Conservation (phyloP, 345 rosid genomes). For the Reutealis trisperma region DNA sequence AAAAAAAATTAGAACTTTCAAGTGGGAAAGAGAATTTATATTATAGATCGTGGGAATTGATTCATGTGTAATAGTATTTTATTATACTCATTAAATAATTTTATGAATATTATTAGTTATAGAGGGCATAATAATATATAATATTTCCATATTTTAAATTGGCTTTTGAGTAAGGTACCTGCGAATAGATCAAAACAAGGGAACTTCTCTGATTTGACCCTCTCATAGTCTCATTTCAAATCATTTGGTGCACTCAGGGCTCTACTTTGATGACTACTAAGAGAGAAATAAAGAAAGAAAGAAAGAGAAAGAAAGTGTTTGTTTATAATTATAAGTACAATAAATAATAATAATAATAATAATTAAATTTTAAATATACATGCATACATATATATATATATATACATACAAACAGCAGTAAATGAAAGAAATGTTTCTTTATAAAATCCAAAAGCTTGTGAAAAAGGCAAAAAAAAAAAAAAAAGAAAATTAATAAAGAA, state of each 20-base stretch:
- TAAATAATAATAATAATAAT: neutral
- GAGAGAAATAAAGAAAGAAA: neutral
- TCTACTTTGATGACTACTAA: constrained; percentile 9
- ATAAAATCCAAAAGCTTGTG: constrained; percentile 35
- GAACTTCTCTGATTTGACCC: constrained; percentile 48
- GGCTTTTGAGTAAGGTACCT: constrained; percentile 26
- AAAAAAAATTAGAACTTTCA: neutral
- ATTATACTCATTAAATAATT: no score
- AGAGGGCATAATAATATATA: no score
- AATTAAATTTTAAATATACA: neutral
- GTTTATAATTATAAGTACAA: no score
- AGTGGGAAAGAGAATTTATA: neutral
- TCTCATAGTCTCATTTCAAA: constrained; percentile 34
- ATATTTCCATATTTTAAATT: no score
- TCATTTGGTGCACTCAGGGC: constrained; percentile 41
- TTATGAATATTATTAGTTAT: no score
- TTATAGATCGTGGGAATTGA: no score
- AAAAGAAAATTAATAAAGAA: constrained; percentile 23
- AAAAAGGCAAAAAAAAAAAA: constrained; percentile 23
- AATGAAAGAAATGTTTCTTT: constrained; percentile 88
- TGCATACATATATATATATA: constrained; percentile 20
- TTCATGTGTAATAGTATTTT: no score
- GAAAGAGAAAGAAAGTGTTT: constrained; percentile 6
- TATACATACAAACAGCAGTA: constrained; percentile 59
- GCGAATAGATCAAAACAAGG: constrained; percentile 43